Conservation (phyloP, 129 eudicot genomes). For the Flaveria bidentis region DNA sequence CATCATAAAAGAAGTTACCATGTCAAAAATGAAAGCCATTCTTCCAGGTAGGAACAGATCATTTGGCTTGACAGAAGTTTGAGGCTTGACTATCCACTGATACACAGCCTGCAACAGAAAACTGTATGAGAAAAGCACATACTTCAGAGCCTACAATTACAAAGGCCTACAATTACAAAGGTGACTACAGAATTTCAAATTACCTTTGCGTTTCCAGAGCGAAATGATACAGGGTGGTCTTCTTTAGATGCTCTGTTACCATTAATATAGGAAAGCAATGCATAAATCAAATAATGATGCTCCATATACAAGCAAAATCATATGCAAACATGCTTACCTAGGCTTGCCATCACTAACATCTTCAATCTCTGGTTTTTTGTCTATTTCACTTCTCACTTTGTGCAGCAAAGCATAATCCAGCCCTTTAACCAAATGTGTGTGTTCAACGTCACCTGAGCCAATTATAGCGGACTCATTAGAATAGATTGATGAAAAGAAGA, state of each 20-base stretch:
- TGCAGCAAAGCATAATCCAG: conserved; percentile 89
- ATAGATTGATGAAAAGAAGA: not conserved
- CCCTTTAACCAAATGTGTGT: conserved; percentile 97
- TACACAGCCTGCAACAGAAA: conserved; percentile 71
- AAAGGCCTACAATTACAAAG: not conserved
- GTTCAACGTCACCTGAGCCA: conserved; percentile 91
- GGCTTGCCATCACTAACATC: conserved; percentile 71
- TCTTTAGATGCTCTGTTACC: conserved; percentile 67
- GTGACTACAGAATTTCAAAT: not conserved
- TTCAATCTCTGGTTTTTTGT: conserved; percentile 77
- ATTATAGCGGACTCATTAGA: conserved; percentile 22
- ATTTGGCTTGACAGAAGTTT: conserved; percentile 65
- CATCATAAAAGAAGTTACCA: conserved; percentile 47
- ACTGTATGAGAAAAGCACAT: conserved; percentile 12
- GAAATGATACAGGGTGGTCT: conserved; percentile 76
- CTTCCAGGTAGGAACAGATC: conserved; percentile 98
- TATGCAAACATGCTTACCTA: conserved; percentile 40
- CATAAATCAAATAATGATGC: conserved; percentile 9
- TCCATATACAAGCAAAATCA: not conserved
- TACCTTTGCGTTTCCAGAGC: conserved; percentile 89
- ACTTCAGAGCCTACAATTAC: not conserved
- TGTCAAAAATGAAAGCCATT: conserved; percentile 88
- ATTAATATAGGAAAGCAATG: conserved; percentile 12
- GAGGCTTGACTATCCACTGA: conserved; percentile 92
- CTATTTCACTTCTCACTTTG: conserved; percentile 94